Evolutionary conservation across 768 basidiomycete genomes (phyloP), one percentile per base, ranked within the genome.

Genomic region (Ramaria rubella): DNA sequence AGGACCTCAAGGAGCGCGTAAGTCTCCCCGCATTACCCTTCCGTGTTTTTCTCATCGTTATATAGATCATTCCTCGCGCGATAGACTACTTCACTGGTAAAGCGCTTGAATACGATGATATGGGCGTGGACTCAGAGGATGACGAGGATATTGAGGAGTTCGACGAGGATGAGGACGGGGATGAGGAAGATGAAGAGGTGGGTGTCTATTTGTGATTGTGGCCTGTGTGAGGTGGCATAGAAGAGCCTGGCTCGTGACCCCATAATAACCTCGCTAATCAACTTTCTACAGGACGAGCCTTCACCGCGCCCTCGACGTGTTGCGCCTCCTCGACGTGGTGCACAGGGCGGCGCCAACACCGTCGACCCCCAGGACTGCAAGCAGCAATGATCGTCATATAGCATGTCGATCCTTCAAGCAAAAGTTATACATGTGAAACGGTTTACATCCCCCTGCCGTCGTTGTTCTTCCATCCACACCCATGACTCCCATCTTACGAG

Each of bases 11-110:
- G 74, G 95, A 97, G 70, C 90, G 94, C 79, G 90, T 89, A 51
- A 5, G 73, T 68, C n/a, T 45, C 34, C 60, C 5, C 29, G 19
- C 45, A 17, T 12, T 40, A 15, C 34, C 36, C 27, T 56, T 19
- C 57, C 19, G 15, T 9, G 3, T n/a, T 5, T 5, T 2, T 30
- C 23, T 48, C 21, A 48, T 27, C 6, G 21, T 14, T 24, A 2
- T 42, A 14, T 49, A 95, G 91, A 80, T 97, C 67, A 91, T 99
- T 59, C 94, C 95, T 54, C 89, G 89, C 60, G 95, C 94, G 12
- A 75, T 98, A 58, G 96, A 98, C 72, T 97, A 87, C 77, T 99
- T 99, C 77, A 96, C 94, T 5, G 94, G 94, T 62, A 94, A 94
- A 73, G 92, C 94, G 14, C 81, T 96, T 49, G 85, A 92, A 63